Evolutionary conservation across 73 alveolate genomes (phyloP).

Genomic region (Tetrahymena thermophila): DNA sequence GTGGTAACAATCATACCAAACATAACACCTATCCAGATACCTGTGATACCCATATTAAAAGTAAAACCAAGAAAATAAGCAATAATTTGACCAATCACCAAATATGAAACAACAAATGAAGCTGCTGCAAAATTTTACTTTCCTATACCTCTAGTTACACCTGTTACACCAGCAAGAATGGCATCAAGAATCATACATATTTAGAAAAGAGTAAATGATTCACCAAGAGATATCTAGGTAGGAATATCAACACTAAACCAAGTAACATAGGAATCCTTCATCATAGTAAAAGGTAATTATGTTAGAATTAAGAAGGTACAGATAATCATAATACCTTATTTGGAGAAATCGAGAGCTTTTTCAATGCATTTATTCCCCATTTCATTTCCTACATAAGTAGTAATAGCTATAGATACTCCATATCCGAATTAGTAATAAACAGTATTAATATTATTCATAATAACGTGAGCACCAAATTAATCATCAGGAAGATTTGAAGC

Average conservation of each 20-base stretch:
- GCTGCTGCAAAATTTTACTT: neutral
- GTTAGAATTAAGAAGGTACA: neutral
- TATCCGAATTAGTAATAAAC: neutral
- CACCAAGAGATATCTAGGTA: neutral
- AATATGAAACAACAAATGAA: neutral
- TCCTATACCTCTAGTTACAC: constrained; percentile 1
- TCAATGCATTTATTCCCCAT: neutral
- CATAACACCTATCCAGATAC: neutral
- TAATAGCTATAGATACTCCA: constrained; percentile 10
- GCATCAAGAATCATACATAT: constrained; percentile 3
- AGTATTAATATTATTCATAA: neutral
- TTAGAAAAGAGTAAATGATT: neutral
- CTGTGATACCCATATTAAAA: neutral
- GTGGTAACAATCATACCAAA: neutral
- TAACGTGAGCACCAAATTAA: neutral
- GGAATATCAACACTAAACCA: neutral
- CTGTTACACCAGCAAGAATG: neutral
- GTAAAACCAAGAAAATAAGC: neutral
- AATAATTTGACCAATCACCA: neutral
- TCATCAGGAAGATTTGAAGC: neutral
- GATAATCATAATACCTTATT: neutral
- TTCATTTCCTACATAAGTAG: constrained; percentile 8
- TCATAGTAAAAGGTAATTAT: neutral
- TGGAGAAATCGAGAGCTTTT: neutral
- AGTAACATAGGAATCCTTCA: neutral